A percentile compares a stretch with the other conserved stretches of the same genome.
These are phyloP conservation scores for Leucaena leucocephala DNA, from an alignment of 306 rosid genomes.

Conservation along the genomic window DNA sequence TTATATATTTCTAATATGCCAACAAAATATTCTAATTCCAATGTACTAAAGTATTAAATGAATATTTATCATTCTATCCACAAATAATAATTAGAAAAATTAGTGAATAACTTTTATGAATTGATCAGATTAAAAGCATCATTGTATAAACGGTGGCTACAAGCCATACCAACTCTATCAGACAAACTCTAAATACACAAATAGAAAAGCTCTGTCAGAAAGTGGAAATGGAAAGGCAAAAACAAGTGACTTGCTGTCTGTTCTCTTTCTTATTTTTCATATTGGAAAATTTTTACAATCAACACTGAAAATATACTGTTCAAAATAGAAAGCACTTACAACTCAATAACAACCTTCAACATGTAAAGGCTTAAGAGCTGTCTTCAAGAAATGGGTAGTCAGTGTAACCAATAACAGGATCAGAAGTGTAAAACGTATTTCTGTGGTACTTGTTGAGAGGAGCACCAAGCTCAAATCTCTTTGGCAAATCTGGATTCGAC, in stretches of 20 bases:
- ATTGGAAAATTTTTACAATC: not conserved
- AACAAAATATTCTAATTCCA: too few relatives aligned
- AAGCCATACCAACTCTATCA: too few relatives aligned
- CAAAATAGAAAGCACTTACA: not conserved
- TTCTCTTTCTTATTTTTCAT: not conserved
- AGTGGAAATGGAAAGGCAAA: not conserved
- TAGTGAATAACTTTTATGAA: too few relatives aligned
- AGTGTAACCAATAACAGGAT: constrained; percentile 61
- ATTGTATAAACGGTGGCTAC: too few relatives aligned
- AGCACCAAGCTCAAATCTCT: constrained; percentile 60
- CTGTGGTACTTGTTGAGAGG: constrained; percentile 62
- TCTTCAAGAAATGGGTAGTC: constrained; percentile 69
- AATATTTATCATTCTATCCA: too few relatives aligned
- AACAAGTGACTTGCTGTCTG: not conserved
- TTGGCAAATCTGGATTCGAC: constrained; percentile 77
- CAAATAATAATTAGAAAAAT: too few relatives aligned
- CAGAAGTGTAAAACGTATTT: constrained; percentile 50
- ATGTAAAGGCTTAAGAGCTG: not conserved
- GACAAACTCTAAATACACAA: too few relatives aligned
- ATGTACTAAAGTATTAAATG: too few relatives aligned
- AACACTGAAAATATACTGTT: not conserved
- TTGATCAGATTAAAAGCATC: too few relatives aligned
- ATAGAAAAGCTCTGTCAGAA: not conserved
- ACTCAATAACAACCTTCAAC: not conserved
- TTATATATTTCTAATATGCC: too few relatives aligned